phyloP scores from a whole-genome alignment of 768 basidiomycete genomes.

The Lepiota brunneoincarnata region DNA sequence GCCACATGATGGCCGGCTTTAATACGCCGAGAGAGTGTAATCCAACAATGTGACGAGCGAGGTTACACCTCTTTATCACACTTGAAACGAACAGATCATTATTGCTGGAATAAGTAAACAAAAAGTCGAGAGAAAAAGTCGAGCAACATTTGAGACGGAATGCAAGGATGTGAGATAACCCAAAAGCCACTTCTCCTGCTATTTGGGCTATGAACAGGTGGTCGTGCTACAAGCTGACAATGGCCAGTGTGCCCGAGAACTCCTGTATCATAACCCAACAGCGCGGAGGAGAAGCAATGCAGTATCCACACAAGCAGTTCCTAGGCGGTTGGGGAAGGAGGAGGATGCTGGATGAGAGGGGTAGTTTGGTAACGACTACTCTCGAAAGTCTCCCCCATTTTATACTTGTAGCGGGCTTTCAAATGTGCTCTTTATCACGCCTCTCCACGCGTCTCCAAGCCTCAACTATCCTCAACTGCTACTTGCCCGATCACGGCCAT shows the following conservation, averaged over 20 bases:
- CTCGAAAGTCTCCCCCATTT: background rate
- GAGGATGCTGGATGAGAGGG: background rate
- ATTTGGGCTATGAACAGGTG: constrained; percentile 61
- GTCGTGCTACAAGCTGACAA: constrained; percentile 29
- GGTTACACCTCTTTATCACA: background rate
- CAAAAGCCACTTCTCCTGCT: constrained; percentile 42
- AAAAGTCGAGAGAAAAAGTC: background rate
- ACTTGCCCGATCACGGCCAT: background rate
- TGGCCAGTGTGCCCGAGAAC: constrained; percentile 25
- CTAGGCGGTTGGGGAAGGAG: background rate
- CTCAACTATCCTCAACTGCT: background rate
- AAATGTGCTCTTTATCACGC: background rate
- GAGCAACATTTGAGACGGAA: constrained; percentile 1
- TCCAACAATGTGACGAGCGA: too few relatives aligned
- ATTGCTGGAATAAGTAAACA: background rate
- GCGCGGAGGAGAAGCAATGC: constrained; percentile 10
- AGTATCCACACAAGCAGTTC: constrained; percentile 3
- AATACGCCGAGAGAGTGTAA: too few relatives aligned
- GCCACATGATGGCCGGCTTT: too few relatives aligned
- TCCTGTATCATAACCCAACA: constrained; percentile 32
- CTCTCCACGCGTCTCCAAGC: background rate
- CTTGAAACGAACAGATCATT: background rate
- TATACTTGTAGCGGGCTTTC: constrained; percentile 2
- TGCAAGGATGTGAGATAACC: constrained; percentile 7
- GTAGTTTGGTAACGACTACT: background rate